phyloP scores from a whole-genome alignment of 192 early-diverging fungal species.

The Linnemannia schmuckeri region DNA sequence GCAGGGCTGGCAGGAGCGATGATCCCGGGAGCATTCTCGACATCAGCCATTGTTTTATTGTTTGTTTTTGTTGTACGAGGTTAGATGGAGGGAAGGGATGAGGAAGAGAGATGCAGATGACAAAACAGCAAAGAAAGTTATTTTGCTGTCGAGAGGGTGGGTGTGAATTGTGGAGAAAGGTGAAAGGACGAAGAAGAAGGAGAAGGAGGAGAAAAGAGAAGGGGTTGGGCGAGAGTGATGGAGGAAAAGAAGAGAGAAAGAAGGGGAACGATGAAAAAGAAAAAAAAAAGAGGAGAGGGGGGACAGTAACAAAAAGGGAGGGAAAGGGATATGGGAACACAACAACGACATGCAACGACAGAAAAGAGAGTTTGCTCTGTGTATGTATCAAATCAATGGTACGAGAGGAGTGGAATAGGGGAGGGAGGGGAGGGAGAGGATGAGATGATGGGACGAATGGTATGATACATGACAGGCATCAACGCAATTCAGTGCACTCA shows the following conservation, averaged over 20 bases:
- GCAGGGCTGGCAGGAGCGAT: conserved; percentile 32
- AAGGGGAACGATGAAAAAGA: conserved; percentile 4
- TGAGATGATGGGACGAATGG: not conserved
- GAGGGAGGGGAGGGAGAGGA: no score
- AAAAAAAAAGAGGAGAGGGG: not conserved
- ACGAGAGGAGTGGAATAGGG: not conserved
- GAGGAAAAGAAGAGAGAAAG: not conserved
- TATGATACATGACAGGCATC: not conserved
- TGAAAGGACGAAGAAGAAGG: not conserved
- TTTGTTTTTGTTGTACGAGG: conserved; percentile 2
- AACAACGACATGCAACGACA: not conserved
- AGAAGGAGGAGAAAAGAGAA: not conserved
- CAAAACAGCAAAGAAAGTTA: not conserved
- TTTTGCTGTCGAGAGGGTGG: not conserved
- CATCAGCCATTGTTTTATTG: conserved; percentile 39
- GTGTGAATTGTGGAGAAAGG: not conserved
- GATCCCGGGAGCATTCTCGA: conserved; percentile 43
- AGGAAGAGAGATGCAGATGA: conserved; percentile 20
- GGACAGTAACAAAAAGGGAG: conserved; percentile 3
- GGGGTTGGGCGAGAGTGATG: not conserved
- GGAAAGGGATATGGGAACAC: not conserved
- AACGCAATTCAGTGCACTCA: not conserved
- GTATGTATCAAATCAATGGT: not conserved
- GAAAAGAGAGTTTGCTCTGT: not conserved
- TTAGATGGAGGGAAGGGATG: not conserved